phyloP scores from a whole-genome alignment of 441 rosid genomes.

The Gossypium armourianum region DNA sequence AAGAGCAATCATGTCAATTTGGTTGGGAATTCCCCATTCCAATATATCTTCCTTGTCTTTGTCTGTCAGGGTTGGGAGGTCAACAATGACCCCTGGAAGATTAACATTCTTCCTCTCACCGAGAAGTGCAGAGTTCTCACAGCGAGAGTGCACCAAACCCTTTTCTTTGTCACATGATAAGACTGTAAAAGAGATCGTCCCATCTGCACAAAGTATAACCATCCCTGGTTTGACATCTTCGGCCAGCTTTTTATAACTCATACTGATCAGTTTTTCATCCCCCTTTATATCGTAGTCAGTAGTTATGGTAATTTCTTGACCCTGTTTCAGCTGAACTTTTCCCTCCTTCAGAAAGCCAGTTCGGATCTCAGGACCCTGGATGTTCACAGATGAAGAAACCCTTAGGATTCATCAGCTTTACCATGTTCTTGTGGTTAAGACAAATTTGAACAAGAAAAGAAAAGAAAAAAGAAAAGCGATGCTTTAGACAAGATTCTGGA shows the following conservation, averaged over 20 bases:
- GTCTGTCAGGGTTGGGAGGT: constrained; percentile 84
- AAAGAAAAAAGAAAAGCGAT: neutral
- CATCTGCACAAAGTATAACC: constrained; percentile 82
- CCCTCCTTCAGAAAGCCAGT: constrained; percentile 84
- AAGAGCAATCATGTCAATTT: constrained; percentile 87
- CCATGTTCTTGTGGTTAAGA: neutral
- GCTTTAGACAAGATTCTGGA: neutral
- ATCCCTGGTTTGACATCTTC: constrained; percentile 69
- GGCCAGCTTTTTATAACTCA: constrained; percentile 83
- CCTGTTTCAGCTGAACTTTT: constrained; percentile 57
- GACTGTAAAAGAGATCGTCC: constrained; percentile 74
- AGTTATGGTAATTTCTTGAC: constrained; percentile 68
- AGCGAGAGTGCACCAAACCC: constrained; percentile 63
- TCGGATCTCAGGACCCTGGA: constrained; percentile 91
- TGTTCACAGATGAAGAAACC: constrained; percentile 5
- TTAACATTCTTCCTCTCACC: constrained; percentile 91
- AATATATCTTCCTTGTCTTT: constrained; percentile 86
- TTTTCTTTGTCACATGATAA: constrained; percentile 51
- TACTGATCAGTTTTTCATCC: constrained; percentile 55
- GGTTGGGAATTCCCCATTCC: constrained; percentile 78
- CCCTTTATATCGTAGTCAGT: constrained; percentile 72
- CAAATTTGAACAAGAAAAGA: no score
- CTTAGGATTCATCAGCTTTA: neutral
- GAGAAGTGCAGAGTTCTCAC: constrained; percentile 79
- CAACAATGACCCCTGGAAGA: constrained; percentile 88